Percentiles rank a stretch among this genome's conserved stretches.
phyloP scores from a whole-genome alignment of 2,329 filamentous ascomycete genomes.

The Penicillium janthinellum region DNA sequence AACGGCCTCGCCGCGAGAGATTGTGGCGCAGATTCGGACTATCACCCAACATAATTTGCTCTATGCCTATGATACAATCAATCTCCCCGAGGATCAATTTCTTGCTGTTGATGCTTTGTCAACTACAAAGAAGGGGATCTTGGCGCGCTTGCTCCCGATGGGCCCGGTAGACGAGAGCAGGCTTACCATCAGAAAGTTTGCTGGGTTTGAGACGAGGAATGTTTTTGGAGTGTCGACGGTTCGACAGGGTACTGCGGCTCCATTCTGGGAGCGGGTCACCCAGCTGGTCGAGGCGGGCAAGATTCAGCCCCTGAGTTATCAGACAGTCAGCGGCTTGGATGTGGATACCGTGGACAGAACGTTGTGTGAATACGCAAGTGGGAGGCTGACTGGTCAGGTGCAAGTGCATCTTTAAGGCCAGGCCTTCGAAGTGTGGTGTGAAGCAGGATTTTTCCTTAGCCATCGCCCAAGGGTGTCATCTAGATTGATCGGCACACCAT shows the following conservation, averaged over 20 bases:
- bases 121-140: background rate
- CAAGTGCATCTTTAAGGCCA: background rate
- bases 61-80: too few species aligned
- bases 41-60: too few species aligned
- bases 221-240: background rate
- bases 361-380: background rate
- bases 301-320: background rate
- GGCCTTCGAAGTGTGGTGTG: background rate
- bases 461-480: background rate
- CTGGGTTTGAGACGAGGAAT: background rate
- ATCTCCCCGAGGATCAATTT: too few species aligned
- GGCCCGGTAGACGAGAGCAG: too few species aligned
- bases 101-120: background rate
- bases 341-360: background rate
- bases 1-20: too few species aligned
- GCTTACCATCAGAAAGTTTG: background rate
- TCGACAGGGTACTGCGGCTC: background rate
- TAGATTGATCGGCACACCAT: background rate
- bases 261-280: background rate
- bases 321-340: background rate
- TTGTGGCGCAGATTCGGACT: too few species aligned
- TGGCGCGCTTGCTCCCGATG: background rate
- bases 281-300: background rate
- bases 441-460: background rate
- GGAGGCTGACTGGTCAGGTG: background rate